A percentile compares a stretch with the other conserved stretches of the same genome.
phyloP scores from a whole-genome alignment of 2,329 filamentous ascomycete genomes.

The Zasmidium citrigriseum region DNA sequence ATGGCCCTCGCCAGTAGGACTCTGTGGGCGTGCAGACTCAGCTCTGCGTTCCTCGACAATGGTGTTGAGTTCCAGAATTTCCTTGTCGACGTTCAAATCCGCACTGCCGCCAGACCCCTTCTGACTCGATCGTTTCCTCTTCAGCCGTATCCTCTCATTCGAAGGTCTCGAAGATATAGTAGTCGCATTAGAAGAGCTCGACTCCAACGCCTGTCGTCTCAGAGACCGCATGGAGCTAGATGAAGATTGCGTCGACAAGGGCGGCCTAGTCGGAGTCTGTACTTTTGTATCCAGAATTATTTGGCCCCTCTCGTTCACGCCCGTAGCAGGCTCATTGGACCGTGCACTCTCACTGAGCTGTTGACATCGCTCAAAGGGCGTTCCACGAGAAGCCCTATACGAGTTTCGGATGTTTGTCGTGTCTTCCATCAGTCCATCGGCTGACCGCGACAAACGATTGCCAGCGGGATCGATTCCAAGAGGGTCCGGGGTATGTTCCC shows the following conservation, averaged over 20 bases:
- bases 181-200: constrained; percentile 12
- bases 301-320: constrained; percentile 1
- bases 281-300: neutral
- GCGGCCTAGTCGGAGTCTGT: constrained; percentile 5
- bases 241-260: constrained; percentile 24
- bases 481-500: constrained; percentile 13
- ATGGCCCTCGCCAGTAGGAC: constrained; percentile 35
- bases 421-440: neutral
- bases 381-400: constrained; percentile 12
- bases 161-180: constrained; percentile 16
- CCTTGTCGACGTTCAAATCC: constrained; percentile 44
- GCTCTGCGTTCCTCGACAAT: constrained; percentile 50
- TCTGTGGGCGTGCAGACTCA: constrained; percentile 32
- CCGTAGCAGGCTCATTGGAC: neutral
- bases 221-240: constrained; percentile 37
- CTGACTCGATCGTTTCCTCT: constrained; percentile 36
- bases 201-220: constrained; percentile 35
- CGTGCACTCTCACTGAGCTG: constrained; percentile 3
- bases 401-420: constrained; percentile 10
- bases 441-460: neutral
- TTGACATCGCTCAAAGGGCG: constrained; percentile 22
- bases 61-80: constrained; percentile 51
- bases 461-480: constrained; percentile 10
- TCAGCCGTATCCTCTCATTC: constrained; percentile 37
- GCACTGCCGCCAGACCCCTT: constrained; percentile 19